phyloP scores from a whole-genome alignment of 768 basidiomycete genomes.

The Aureoboletus auriporus region DNA sequence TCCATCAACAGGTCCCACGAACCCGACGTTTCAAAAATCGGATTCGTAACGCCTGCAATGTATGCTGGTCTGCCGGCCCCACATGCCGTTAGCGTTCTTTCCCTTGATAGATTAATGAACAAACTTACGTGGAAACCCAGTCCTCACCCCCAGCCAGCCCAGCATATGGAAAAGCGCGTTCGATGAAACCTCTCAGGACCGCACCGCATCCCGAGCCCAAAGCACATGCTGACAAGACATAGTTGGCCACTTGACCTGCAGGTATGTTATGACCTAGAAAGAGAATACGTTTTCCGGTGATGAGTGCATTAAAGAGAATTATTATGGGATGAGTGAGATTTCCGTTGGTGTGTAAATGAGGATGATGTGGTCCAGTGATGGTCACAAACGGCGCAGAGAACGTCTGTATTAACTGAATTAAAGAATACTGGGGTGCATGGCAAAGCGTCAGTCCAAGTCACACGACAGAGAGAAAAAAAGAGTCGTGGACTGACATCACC shows the following conservation, averaged over 20 bases:
- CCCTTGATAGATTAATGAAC: background rate
- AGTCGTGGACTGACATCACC: slow-evolving; percentile 71
- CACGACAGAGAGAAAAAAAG: background rate
- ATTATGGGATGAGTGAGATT: slow-evolving; percentile 90
- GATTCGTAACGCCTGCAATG: slow-evolving; percentile 97
- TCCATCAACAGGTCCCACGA: slow-evolving; percentile 95
- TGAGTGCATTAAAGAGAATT: slow-evolving; percentile 90
- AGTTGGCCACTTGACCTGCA: slow-evolving; percentile 85
- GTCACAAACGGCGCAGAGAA: slow-evolving; percentile 61
- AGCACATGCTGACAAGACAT: slow-evolving; percentile 92
- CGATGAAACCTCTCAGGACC: slow-evolving; percentile 80
- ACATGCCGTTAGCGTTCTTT: slow-evolving; percentile 5
- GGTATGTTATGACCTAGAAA: slow-evolving; percentile 90
- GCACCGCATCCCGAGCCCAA: slow-evolving; percentile 88
- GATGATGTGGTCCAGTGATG: slow-evolving; percentile 74
- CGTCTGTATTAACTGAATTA: slow-evolving; percentile 85
- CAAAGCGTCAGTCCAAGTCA: slow-evolving; percentile 9
- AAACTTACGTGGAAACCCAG: slow-evolving; percentile 79
- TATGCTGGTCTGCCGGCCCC: slow-evolving; percentile 67
- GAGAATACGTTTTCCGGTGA: slow-evolving; percentile 94
- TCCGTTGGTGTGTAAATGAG: slow-evolving; percentile 92
- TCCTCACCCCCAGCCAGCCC: slow-evolving; percentile 86
- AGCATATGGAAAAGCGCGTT: slow-evolving; percentile 93
- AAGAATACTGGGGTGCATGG: slow-evolving; percentile 63
- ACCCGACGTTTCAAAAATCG: slow-evolving; percentile 84